These are phyloP conservation scores for Linnemannia elongata DNA, from an alignment of 192 early-diverging fungal genomes.

Conservation along the genomic window DNA sequence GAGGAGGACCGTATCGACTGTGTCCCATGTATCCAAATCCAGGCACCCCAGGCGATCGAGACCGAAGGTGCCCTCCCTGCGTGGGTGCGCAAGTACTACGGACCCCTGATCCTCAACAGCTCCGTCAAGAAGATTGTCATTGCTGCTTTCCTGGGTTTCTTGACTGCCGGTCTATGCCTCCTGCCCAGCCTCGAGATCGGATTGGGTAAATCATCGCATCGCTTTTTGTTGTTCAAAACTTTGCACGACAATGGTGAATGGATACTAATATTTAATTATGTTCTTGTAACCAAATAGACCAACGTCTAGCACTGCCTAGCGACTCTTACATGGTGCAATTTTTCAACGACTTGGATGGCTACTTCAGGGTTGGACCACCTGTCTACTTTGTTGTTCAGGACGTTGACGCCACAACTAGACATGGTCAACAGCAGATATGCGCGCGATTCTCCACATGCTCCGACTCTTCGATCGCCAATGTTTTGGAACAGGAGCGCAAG, in stretches of 20 bases:
- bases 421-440: slow-evolving; percentile 68
- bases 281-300: slow-evolving; percentile 51
- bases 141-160: slow-evolving; percentile 64
- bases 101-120: slow-evolving; percentile 63
- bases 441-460: slow-evolving; percentile 70
- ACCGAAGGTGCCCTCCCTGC: slow-evolving; percentile 63
- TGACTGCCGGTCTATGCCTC: slow-evolving; percentile 60
- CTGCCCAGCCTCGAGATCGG: slow-evolving; percentile 67
- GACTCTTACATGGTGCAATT: slow-evolving; percentile 77
- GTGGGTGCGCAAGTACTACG: slow-evolving; percentile 65
- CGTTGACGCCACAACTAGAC: slow-evolving; percentile 59
- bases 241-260: not conserved
- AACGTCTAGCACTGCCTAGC: slow-evolving; percentile 70
- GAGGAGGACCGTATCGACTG: slow-evolving; percentile 68
- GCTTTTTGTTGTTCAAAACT: not conserved
- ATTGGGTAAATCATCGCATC: slow-evolving; percentile 47
- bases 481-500: slow-evolving; percentile 75
- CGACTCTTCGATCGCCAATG: slow-evolving; percentile 66
- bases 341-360: slow-evolving; percentile 71
- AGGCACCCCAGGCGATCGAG: slow-evolving; percentile 60
- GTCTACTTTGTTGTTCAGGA: slow-evolving; percentile 74
- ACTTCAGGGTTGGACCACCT: slow-evolving; percentile 74
- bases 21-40: slow-evolving; percentile 64
- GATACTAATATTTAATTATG: not conserved
- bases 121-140: slow-evolving; percentile 60